Evolutionary conservation across 768 basidiomycete genomes (phyloP).

Genomic region (Amanita brunnescens): DNA sequence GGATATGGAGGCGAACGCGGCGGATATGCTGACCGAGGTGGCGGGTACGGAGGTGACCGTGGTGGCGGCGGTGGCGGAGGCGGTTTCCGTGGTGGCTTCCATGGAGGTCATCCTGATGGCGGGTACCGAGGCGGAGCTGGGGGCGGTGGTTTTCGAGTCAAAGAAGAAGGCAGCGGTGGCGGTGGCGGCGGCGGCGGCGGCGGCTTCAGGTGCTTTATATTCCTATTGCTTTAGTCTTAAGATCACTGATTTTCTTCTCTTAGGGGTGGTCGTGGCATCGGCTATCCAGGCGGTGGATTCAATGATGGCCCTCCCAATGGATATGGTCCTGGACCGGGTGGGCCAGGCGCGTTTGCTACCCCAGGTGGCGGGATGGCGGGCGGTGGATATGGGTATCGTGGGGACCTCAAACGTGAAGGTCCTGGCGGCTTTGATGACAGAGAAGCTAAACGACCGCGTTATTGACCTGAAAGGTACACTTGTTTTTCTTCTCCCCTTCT

Average conservation of each 20-base stretch:
- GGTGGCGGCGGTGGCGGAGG: slow-evolving; percentile 23
- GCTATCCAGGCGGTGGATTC: slow-evolving; percentile 55
- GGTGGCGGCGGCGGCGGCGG: no score
- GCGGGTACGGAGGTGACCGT: slow-evolving; percentile 24
- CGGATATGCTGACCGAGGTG: slow-evolving; percentile 30
- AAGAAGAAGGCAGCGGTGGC: slow-evolving; percentile 38
- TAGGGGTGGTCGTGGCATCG: slow-evolving; percentile 63
- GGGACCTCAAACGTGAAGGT: slow-evolving; percentile 71
- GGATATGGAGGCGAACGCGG: slow-evolving; percentile 34
- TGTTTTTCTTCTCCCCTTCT: slow-evolving; percentile 2
- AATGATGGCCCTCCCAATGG: slow-evolving; percentile 46
- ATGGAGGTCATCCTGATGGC: slow-evolving; percentile 34
- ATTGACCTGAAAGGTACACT: slow-evolving; percentile 33
- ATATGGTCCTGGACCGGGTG: slow-evolving; percentile 38
- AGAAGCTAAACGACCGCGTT: slow-evolving; percentile 74
- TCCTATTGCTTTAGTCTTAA: background rate
- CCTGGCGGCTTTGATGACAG: slow-evolving; percentile 77
- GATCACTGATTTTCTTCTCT: slow-evolving; percentile 10
- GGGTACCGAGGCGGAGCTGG: slow-evolving; percentile 30
- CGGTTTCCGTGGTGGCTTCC: slow-evolving; percentile 28
- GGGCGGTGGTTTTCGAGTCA: slow-evolving; percentile 32
- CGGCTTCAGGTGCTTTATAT: slow-evolving; percentile 40
- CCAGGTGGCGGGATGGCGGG: slow-evolving; percentile 29
- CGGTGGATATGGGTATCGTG: slow-evolving; percentile 42
- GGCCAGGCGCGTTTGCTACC: slow-evolving; percentile 29